Percentiles rank a stretch among this genome's conserved stretches.
phyloP scores from a whole-genome alignment of 2,329 filamentous ascomycete genomes.

The Aspergillus ruber region DNA sequence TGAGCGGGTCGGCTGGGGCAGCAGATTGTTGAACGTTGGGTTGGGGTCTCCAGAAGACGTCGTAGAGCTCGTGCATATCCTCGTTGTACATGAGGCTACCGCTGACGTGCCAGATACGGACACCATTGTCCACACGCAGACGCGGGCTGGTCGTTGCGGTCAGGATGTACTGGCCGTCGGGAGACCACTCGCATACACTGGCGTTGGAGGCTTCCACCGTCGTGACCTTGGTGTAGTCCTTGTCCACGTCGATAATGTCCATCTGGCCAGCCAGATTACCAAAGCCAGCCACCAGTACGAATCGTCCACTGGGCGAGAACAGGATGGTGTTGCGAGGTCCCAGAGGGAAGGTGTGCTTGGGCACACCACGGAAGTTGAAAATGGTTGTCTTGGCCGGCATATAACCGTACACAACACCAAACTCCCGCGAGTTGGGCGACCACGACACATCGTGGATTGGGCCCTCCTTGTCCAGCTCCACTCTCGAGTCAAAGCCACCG shows the following conservation, averaged over 20 bases:
- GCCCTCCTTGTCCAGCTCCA: constrained; percentile 91
- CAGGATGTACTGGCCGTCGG: constrained; percentile 90
- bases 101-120: constrained; percentile 89
- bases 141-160: constrained; percentile 96
- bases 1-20: constrained; percentile 63
- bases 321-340: constrained; percentile 88
- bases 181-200: constrained; percentile 94
- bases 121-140: constrained; percentile 90
- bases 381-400: constrained; percentile 99
- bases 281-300: constrained; percentile 90
- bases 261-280: constrained; percentile 96
- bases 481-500: constrained; percentile 84
- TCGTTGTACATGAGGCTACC: constrained; percentile 90
- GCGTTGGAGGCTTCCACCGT: constrained; percentile 95
- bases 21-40: constrained; percentile 47
- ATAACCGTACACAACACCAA: constrained; percentile 94
- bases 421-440: constrained; percentile 96
- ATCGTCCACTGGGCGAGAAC: constrained; percentile 89
- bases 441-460: constrained; percentile 98
- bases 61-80: constrained; percentile 90
- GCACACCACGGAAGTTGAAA: constrained; percentile 81
- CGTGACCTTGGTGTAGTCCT: constrained; percentile 84
- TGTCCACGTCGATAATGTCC: constrained; percentile 93
- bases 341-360: constrained; percentile 78
- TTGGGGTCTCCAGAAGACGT: constrained; percentile 80